A percentile compares a stretch with the other conserved stretches of the same genome.
Conservation (phyloP, 805 yeast species). For the Ogataea trehalophila region DNA sequence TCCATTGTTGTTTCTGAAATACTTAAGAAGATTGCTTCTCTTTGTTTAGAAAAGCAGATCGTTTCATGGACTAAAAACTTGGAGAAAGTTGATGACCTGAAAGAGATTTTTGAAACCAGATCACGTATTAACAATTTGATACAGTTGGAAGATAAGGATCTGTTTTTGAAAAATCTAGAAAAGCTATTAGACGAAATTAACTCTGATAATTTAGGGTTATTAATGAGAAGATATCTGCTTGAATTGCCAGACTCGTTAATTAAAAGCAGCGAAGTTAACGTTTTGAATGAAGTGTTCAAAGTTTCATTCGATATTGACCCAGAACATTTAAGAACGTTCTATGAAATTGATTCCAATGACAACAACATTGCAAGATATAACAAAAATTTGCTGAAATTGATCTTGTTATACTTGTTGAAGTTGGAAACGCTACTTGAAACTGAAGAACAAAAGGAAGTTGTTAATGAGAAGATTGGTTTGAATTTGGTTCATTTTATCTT, state of each 20-base stretch:
- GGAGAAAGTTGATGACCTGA: slow-evolving; percentile 5
- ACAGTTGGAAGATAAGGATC: not conserved
- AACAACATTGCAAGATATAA: slow-evolving; percentile 4
- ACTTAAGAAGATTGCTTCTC: slow-evolving; percentile 4
- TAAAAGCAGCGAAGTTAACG: slow-evolving; percentile 5
- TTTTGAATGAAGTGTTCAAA: slow-evolving; percentile 13
- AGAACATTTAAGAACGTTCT: slow-evolving; percentile 8
- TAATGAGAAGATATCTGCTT: slow-evolving; percentile 15
- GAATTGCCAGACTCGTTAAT: slow-evolving; percentile 18
- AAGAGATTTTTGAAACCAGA: slow-evolving; percentile 9
- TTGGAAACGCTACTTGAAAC: slow-evolving; percentile 1
- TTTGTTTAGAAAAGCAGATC: slow-evolving; percentile 9
- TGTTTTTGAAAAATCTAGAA: slow-evolving; percentile 3
- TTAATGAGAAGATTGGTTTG: slow-evolving; percentile 7
- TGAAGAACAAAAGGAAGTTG: slow-evolving; percentile 1
- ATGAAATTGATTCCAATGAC: slow-evolving; percentile 7
- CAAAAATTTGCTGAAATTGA: slow-evolving; percentile 12
- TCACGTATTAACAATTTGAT: slow-evolving; percentile 10
- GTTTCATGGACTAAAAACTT: slow-evolving; percentile 10
- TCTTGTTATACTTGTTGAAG: slow-evolving; percentile 9
- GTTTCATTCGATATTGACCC: slow-evolving; percentile 13
- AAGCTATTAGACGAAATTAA: not conserved
- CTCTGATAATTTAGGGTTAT: slow-evolving; percentile 9
- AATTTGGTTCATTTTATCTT: slow-evolving; percentile 12
- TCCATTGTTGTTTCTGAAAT: slow-evolving; percentile 11